Conservation (phyloP, 2,329 filamentous ascomycete genomes). For the Cadophora sp. region DNA sequence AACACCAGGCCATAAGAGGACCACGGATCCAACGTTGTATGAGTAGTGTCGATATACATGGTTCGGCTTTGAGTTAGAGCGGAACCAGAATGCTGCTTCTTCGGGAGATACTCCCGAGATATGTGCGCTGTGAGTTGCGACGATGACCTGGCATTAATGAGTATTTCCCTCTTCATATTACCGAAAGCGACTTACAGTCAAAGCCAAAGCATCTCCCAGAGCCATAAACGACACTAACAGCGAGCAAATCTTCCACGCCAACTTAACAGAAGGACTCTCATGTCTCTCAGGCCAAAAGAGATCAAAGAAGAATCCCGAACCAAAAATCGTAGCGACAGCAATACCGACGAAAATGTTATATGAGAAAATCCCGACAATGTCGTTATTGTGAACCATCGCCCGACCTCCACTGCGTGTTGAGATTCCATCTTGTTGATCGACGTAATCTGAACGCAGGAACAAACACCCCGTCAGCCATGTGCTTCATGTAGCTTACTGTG, state of each 20-base stretch:
- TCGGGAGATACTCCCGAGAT: conserved; percentile 49
- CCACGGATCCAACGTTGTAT: conserved; percentile 56
- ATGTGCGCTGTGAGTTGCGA: conserved; percentile 53
- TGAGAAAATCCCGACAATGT: conserved; percentile 60
- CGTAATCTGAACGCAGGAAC: conserved; percentile 52
- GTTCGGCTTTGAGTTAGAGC: conserved; percentile 47
- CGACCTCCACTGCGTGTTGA: conserved; percentile 46
- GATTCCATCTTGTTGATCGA: conserved; percentile 59
- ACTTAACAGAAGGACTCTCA: conserved; percentile 55
- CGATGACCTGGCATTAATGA: conserved; percentile 48
- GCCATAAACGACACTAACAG: conserved; percentile 55
- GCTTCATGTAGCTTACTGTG: background rate
- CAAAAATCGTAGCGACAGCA: conserved; percentile 63
- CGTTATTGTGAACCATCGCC: conserved; percentile 58
- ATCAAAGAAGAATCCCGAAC: conserved; percentile 66
- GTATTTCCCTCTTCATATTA: background rate
- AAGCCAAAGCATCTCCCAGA: conserved; percentile 54
- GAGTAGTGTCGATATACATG: conserved; percentile 56
- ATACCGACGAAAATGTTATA: conserved; percentile 67
- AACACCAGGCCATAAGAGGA: conserved; percentile 60
- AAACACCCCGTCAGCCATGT: background rate
- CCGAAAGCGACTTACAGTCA: conserved; percentile 48
- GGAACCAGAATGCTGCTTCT: conserved; percentile 44
- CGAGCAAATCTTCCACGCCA: conserved; percentile 61
- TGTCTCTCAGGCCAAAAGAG: conserved; percentile 64